phyloP scores from a whole-genome alignment of 257 asterid genomes.

The Linderniella brevidens region DNA sequence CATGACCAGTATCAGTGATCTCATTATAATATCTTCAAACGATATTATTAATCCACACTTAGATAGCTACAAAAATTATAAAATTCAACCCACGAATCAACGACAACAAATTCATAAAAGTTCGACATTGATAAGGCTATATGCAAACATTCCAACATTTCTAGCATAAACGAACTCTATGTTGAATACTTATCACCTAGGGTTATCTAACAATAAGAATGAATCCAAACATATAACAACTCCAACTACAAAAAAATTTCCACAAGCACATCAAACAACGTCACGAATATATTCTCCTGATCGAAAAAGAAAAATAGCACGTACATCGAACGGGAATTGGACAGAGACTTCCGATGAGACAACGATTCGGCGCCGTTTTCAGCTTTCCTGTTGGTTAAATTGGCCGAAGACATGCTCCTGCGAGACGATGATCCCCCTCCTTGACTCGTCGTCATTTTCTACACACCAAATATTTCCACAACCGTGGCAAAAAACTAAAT shows the following conservation, averaged over 20 bases:
- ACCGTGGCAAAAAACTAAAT: not conserved
- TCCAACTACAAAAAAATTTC: not conserved
- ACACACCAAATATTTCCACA: not conserved
- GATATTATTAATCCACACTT: too few relatives aligned
- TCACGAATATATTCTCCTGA: not conserved
- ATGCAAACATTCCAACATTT: too few relatives aligned
- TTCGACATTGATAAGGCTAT: too few relatives aligned
- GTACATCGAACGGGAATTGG: conserved; percentile 61
- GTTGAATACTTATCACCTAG: too few relatives aligned
- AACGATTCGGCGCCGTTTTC: conserved; percentile 17
- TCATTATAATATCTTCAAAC: too few relatives aligned
- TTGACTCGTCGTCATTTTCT: conserved; percentile 45
- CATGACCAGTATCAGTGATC: too few relatives aligned
- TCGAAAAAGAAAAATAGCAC: not conserved
- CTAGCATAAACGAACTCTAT: too few relatives aligned
- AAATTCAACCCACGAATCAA: too few relatives aligned
- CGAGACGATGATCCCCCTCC: conserved; percentile 53
- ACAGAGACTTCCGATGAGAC: conserved; percentile 35
- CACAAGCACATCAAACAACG: not conserved
- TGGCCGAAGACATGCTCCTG: conserved; percentile 37
- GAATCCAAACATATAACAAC: not conserved
- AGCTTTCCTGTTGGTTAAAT: conserved; percentile 25
- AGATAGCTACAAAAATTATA: too few relatives aligned
- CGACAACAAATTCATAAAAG: too few relatives aligned
- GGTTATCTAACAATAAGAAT: too few relatives aligned